Evolutionary conservation across 768 basidiomycete genomes (phyloP).

Genomic region (Calocera viscosa): DNA sequence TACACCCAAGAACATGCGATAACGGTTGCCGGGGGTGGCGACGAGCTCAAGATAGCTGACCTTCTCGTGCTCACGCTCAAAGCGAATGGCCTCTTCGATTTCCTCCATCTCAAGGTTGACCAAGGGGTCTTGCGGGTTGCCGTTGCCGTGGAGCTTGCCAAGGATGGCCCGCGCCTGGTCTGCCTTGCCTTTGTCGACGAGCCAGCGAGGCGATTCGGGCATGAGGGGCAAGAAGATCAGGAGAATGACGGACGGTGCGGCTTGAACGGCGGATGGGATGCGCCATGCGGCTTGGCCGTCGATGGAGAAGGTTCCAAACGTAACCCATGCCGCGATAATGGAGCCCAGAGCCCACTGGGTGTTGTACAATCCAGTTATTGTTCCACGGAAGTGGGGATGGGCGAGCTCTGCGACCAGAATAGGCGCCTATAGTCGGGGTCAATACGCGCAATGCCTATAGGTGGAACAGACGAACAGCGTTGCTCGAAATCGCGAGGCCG

Average conservation of each 20-base stretch:
- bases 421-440: conserved; percentile 42
- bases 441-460: neutral
- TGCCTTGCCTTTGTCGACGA: neutral
- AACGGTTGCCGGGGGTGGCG: conserved; percentile 40
- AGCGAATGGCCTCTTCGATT: conserved; percentile 26
- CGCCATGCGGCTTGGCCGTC: conserved; percentile 9
- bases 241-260: conserved; percentile 7
- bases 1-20: conserved; percentile 33
- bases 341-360: conserved; percentile 78
- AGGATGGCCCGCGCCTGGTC: conserved; percentile 7
- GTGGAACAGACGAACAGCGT: neutral
- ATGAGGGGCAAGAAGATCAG: conserved; percentile 9
- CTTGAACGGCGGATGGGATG: neutral
- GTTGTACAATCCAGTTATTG: conserved; percentile 67
- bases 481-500: conserved; percentile 11
- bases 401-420: conserved; percentile 74
- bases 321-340: conserved; percentile 33
- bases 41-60: conserved; percentile 38
- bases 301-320: conserved; percentile 3
- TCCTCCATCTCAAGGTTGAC: conserved; percentile 20
- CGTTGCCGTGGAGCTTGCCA: conserved; percentile 17
- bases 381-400: conserved; percentile 70
- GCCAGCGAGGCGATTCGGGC: conserved; percentile 10
- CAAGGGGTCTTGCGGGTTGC: conserved; percentile 17
- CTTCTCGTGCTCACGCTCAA: conserved; percentile 38